Base-by-base conservation (phyloP, 768 basidiomycete genomes). In the Macrolepiota albuminosa region DNA sequence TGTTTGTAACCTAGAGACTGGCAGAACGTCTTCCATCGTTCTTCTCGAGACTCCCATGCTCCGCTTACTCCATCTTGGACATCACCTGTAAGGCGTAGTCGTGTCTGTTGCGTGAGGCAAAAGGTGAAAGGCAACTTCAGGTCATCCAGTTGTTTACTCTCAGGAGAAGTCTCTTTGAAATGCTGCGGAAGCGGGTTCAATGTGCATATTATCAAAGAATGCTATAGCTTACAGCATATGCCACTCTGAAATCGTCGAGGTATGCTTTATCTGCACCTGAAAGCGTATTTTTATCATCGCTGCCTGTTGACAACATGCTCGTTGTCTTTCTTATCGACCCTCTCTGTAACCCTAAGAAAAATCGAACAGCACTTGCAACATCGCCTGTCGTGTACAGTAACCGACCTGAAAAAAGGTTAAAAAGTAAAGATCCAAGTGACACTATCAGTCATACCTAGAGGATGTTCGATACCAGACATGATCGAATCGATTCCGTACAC, bases 321-420 rank as follows among this genome's bases (percentile, higher is more conserved):
- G 63, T 63, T 34, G 58, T 48, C 21, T 57, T 40, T 7, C 58
- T 52, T 33, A 54, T 57, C 1, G 68, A 66, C 14, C 82, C 81
- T 57, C 79, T 78, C 24, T 98, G 76, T 16, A 96, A 76, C 1
- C 83, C 79, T 21, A 96, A 70, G 70, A 98, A 98, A 59, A 89
- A 81, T 46, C 79, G 76, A 31, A 95, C 86, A 8, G 96, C 94
- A 7, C 81, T 84, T 49, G 80, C 78, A 31, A 89, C 81, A 67
- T 95, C 86, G 11, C 95, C 95, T n/a, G 90, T 88, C 1, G 92
- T 93, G 70, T 97, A 98, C 42, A 94, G 75, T 61, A 98, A 74
- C 43, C 95, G 81, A 37, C 93, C 96, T 93, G 56, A 34, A 57
- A 57, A 47, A 16, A 54, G 16, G 14, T 54, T 2, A 56, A 54